Conservation (phyloP, 2,329 filamentous ascomycete genomes). For the Fusarium sp. region DNA sequence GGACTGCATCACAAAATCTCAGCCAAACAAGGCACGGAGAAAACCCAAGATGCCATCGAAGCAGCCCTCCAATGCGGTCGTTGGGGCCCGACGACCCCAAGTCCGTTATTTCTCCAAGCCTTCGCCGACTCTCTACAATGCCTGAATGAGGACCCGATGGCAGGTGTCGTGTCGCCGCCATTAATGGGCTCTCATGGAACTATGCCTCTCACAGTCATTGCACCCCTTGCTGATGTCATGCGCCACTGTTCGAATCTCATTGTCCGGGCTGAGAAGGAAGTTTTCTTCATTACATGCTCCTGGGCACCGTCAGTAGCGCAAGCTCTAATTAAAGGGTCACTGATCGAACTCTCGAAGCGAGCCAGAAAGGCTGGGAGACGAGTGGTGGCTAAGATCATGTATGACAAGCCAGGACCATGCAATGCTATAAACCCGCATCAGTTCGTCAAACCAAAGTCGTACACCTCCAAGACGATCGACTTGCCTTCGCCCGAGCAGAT, state of each 20-base stretch:
- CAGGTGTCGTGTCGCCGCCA: slow-evolving; percentile 63
- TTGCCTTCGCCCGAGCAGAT: slow-evolving; percentile 73
- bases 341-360: slow-evolving; percentile 74
- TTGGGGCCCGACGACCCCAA: slow-evolving; percentile 72
- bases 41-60: slow-evolving; percentile 58
- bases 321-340: slow-evolving; percentile 72
- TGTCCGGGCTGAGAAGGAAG: slow-evolving; percentile 75
- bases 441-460: slow-evolving; percentile 66
- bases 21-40: slow-evolving; percentile 36
- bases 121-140: slow-evolving; percentile 73
- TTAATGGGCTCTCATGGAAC: slow-evolving; percentile 67
- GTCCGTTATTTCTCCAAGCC: slow-evolving; percentile 74
- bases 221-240: slow-evolving; percentile 68
- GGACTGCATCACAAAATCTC: slow-evolving; percentile 11
- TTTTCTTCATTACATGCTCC: slow-evolving; percentile 80
- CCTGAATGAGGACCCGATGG: slow-evolving; percentile 61
- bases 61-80: slow-evolving; percentile 70
- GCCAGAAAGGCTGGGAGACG: slow-evolving; percentile 66
- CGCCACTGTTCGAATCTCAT: slow-evolving; percentile 83
- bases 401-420: slow-evolving; percentile 74
- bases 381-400: slow-evolving; percentile 78
- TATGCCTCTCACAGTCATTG: slow-evolving; percentile 74
- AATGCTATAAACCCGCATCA: slow-evolving; percentile 75
- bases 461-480: slow-evolving; percentile 65
- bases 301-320: slow-evolving; percentile 78